Base-by-base conservation (phyloP, 2,329 filamentous ascomycete genomes). In the Aureobasidium subglaciale region DNA sequence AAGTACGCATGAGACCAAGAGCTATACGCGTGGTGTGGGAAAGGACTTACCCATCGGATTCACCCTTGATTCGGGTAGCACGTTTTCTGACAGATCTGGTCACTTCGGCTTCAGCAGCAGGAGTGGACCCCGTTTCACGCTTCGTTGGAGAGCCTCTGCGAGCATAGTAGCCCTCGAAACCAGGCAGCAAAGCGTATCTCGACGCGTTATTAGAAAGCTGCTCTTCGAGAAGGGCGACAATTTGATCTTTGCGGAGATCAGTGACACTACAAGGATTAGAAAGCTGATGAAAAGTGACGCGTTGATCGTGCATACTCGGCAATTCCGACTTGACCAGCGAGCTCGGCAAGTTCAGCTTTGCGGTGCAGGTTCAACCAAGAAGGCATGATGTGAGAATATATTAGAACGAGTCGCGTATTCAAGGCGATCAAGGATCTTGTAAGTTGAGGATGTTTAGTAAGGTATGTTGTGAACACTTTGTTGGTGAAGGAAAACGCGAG, bases 321-420 rank as follows among this genome's bases (percentile, higher is more conserved):
- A 55, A 92, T 75, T 57, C 86, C 86, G 59, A 87, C 79, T 43
- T 78, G 74, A 62, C 88, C 81, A 58, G 89, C 88, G 59, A 95
- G 78, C 60, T 88, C 85, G 63, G 83, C 71, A 56, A 96, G 81
- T 61, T 92, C 88, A 64, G 78, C 79, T 79, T 95, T 95, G 76
- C 87, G 86, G 79, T 93, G 87, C 70, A 81, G 80, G 71, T 85
- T 81, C 68, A 96, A 79, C 83, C 87, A 95, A 63, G 83, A 82
- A 59, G 83, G 83, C 84, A 88, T 88, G 64, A 68, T 79, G 64
- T 64, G 63, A 59, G 58, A 59, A 59, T 66, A 64, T 60, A 64
- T 68, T 63, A 49, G 56, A 65, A 65, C 60, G 62, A 61, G 71
- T 78, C 75, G 76, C 76, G 73, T 68, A 67, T 65, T 58, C 61